Evolutionary conservation across 1,139 yeast species (phyloP).

Genomic region (Pneumocystis murina): DNA sequence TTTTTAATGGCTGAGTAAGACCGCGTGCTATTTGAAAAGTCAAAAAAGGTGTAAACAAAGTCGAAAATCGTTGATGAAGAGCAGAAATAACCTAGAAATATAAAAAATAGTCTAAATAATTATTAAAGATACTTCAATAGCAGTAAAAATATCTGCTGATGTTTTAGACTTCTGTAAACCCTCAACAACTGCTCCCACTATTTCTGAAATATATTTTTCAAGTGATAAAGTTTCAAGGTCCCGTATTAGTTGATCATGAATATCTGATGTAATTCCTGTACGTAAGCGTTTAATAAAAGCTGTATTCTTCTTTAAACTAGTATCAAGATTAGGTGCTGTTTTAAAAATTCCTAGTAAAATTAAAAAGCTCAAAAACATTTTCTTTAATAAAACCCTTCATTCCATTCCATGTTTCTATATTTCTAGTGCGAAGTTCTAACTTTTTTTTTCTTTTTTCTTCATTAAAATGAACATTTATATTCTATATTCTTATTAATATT

Average conservation of each 20-base stretch:
- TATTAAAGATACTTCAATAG: conserved; percentile 30
- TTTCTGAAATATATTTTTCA: conserved; percentile 64
- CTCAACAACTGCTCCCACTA: conserved; percentile 48
- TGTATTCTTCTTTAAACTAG: conserved; percentile 71
- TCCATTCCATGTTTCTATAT: background rate
- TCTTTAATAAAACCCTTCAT: background rate
- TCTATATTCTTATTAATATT: background rate
- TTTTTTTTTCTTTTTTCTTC: background rate
- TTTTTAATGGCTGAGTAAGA: conserved; percentile 29
- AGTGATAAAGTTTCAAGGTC: conserved; percentile 53
- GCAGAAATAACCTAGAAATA: conserved; percentile 59
- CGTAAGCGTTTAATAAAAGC: conserved; percentile 63
- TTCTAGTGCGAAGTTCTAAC: background rate
- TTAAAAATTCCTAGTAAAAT: conserved; percentile 16
- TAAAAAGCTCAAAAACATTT: too few species aligned
- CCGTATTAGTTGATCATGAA: conserved; percentile 35
- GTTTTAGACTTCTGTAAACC: conserved; percentile 43
- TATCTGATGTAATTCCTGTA: conserved; percentile 39
- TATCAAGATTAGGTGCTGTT: conserved; percentile 37
- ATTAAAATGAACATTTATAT: background rate
- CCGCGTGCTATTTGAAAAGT: conserved; percentile 42
- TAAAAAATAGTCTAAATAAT: conserved; percentile 38
- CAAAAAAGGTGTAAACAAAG: conserved; percentile 14
- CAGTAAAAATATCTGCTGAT: conserved; percentile 46
- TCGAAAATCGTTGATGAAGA: conserved; percentile 1